Percentiles rank a stretch among this genome's conserved stretches.
phyloP scores from a whole-genome alignment of 805 yeast species.

The Zygoascus tannicola region DNA sequence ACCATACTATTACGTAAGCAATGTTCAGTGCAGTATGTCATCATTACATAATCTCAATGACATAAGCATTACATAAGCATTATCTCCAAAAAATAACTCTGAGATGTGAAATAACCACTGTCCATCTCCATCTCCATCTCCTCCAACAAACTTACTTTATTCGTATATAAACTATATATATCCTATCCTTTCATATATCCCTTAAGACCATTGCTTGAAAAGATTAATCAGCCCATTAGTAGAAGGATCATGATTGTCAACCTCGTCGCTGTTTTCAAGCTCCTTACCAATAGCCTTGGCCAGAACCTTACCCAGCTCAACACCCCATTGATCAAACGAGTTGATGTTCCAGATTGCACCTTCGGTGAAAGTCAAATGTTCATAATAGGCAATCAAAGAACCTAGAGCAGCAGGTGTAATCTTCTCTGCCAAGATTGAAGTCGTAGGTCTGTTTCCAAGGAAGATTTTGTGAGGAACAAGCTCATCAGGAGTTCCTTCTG shows the following conservation, averaged over 20 bases:
- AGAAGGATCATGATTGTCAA: slow-evolving; percentile 74
- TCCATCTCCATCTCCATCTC: too few species aligned
- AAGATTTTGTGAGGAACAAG: slow-evolving; percentile 93
- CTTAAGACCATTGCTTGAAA: slow-evolving; percentile 83
- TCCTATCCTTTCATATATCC: too few species aligned
- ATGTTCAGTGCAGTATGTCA: too few species aligned
- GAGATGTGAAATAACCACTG: too few species aligned
- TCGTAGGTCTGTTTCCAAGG: slow-evolving; percentile 98
- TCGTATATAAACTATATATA: too few species aligned
- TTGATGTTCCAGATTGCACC: slow-evolving; percentile 99
- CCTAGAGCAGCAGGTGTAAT: slow-evolving; percentile 96
- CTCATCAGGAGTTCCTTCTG: slow-evolving; percentile 81
- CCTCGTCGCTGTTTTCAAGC: slow-evolving; percentile 52
- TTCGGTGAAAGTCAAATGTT: slow-evolving; percentile 93
- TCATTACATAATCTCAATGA: too few species aligned
- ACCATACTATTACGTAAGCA: too few species aligned
- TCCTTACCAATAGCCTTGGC: slow-evolving; percentile 94
- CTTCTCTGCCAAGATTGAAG: slow-evolving; percentile 90
- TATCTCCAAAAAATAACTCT: too few species aligned
- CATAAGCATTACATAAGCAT: too few species aligned
- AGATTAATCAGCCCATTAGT: slow-evolving; percentile 91
- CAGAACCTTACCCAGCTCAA: slow-evolving; percentile 94
- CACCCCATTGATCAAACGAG: slow-evolving; percentile 99
- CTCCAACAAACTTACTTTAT: too few species aligned
- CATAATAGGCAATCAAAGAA: slow-evolving; percentile 94